Base-by-base conservation (phyloP, 148 eudicot species). In the Amaranthus palmeri region DNA sequence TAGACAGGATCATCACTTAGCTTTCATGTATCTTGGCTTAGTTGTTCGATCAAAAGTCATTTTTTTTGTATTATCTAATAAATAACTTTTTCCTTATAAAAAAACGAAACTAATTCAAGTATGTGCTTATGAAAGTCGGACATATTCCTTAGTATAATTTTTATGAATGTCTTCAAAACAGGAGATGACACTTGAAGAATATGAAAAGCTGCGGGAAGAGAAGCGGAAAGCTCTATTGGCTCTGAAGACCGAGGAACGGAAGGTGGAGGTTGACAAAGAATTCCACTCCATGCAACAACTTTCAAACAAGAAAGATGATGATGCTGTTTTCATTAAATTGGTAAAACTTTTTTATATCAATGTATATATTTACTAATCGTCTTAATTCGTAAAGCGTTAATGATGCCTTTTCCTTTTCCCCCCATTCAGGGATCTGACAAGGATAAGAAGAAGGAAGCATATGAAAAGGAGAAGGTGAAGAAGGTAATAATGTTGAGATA, bases 121-220 rank as follows among this genome's bases (percentile, higher is more conserved):
- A 43, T 5, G 4, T 5, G 44, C 66, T 62, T 14, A 48, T 43
- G 6, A 42, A 6, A 12, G 40, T 7, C 4, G 36, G 36, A 25
- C 36, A 25, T 25, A 1, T 25, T 25, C 36, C 36, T 25, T 4
- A n/a, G 50, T 53, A 48, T 36, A 58, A 50, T 41, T 41, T 10
- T 3, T 51, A 11, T 70, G 17, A 0, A 6, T 68, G 45, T 54
- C 41, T 44, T 65, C 50, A 8, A 41, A 36, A 55, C 54, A 92
- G 98, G 93, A 92, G 79, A 92, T 92, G 98, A 92, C 98, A 7
- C 90, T 92, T 25, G 93, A 92, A 70, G 96, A 92, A 73, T 92
- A 90, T 78, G 83, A 88, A 72, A 92, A 90, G 83, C 68, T 92
- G 54, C 83, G 84, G 60, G 98, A 92, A 78, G 98, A 92, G 65